Evolutionary conservation across 495 filamentous ascomycete genomes (phyloP), one percentile per base, ranked within the genome.

Genomic region (Neurospora sp.): DNA sequence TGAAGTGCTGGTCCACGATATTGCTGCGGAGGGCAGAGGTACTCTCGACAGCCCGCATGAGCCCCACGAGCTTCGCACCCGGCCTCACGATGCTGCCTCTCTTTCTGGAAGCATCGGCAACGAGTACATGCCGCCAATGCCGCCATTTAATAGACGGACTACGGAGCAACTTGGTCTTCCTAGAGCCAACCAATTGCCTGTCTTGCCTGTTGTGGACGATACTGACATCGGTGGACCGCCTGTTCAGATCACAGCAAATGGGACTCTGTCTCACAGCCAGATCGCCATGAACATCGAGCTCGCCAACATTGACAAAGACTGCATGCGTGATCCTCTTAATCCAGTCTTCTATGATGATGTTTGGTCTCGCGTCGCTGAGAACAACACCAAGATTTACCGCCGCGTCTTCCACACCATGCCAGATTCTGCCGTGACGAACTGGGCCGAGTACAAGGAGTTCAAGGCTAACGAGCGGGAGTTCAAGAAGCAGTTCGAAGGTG

Each of bases 381-480:
- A 98, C 82, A 99, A 99, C 79, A 98, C 96, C 6, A 92, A 93
- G 73, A 87, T 99, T 40, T 99, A 90, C 83, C 90, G 96, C 35
- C 89, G 91, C 71, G 96, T 99, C 14, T 99, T 99, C 85, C 90
- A 96, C 68, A 97, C 94, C 81, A 95, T 95, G 92, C 96, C 96
- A 2, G 96, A 99, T 78, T 97, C 88, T 71, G 93, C 98, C 76
- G 96, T 96, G 74, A 92, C 90, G 74, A 93, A 89, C 69, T 99
- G 96, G 96, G 91, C 92, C 75, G 93, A 96, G 75, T 99, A 98
- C 83, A 94, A 93, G 77, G 92, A 97, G 72, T 97, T 91, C 78
- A 84, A 88, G 68, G 87, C 90, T 6, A 98, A 97, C 78, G 88
- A 87, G 35, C 90, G 92, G 75, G 88, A 91, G 16, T 97, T 98